phyloP scores from a whole-genome alignment of 1,284 basidiomycete species.

The Boletus hoseneyae region DNA sequence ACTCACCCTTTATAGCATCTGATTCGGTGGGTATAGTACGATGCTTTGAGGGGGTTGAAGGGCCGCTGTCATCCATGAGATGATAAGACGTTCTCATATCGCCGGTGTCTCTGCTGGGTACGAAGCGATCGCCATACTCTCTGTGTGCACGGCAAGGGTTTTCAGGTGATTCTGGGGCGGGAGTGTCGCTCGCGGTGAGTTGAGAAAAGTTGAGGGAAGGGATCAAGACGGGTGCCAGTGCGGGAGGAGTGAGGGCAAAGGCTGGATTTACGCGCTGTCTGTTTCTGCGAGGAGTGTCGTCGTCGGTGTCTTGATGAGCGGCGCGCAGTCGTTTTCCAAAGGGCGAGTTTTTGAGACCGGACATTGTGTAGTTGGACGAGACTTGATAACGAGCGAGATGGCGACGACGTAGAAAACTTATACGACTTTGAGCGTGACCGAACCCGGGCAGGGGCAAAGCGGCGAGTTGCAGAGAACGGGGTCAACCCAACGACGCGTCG shows the following conservation, averaged over 20 bases:
- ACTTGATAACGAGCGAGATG: conserved; percentile 47
- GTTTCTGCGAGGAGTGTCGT: conserved; percentile 51
- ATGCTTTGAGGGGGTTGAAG: conserved; percentile 65
- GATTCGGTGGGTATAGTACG: conserved; percentile 74
- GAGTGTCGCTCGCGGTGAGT: conserved; percentile 53
- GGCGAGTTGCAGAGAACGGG: conserved; percentile 20
- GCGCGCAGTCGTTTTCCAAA: conserved; percentile 76
- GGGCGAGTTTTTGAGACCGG: conserved; percentile 73
- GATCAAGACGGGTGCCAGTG: conserved; percentile 38
- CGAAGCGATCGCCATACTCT: conserved; percentile 76
- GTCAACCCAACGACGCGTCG: conserved; percentile 30
- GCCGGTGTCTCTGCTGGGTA: conserved; percentile 65
- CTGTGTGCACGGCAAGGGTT: conserved; percentile 38
- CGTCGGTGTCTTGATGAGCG: conserved; percentile 52
- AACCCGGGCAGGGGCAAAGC: conserved; percentile 28
- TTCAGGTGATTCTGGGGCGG: conserved; percentile 51
- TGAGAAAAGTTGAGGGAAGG: conserved; percentile 53
- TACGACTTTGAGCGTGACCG: conserved; percentile 10
- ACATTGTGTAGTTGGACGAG: conserved; percentile 43
- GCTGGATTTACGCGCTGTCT: conserved; percentile 53
- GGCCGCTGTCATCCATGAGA: conserved; percentile 65
- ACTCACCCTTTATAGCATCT: conserved; percentile 69
- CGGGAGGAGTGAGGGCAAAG: conserved; percentile 21
- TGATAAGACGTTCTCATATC: conserved; percentile 76
- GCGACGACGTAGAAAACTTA: conserved; percentile 38